A percentile compares a stretch with the other conserved stretches of the same genome.
Conservation (phyloP, 768 basidiomycete genomes). For the Galerina sulciceps region DNA sequence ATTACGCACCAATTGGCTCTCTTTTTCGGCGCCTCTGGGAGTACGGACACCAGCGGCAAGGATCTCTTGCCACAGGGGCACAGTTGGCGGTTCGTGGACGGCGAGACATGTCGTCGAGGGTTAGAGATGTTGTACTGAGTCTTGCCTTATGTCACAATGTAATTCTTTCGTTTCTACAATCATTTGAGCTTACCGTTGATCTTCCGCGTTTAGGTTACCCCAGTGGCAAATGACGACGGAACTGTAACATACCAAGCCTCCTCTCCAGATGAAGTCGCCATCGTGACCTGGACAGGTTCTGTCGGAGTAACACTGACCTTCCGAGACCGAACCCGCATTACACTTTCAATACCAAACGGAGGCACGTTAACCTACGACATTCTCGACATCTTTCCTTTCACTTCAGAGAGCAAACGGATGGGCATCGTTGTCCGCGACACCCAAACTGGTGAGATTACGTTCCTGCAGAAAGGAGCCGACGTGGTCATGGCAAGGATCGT, state of each 20-base stretch:
- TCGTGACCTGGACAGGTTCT: conserved; percentile 96
- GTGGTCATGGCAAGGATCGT: conserved; percentile 98
- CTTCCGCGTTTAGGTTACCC: conserved; percentile 73
- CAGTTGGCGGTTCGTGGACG: conserved; percentile 87
- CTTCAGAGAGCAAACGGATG: conserved; percentile 99
- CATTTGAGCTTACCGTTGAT: not conserved
- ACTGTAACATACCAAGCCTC: conserved; percentile 97
- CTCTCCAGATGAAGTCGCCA: conserved; percentile 98
- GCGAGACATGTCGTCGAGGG: conserved; percentile 92
- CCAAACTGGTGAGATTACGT: conserved; percentile 77
- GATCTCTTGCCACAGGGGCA: conserved; percentile 73
- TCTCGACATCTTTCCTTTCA: conserved; percentile 96
- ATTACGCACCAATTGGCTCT: conserved; percentile 89
- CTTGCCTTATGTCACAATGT: conserved; percentile 97
- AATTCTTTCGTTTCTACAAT: conserved; percentile 3
- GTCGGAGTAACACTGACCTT: conserved; percentile 88
- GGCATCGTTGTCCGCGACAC: conserved; percentile 91
- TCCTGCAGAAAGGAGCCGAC: conserved; percentile 97
- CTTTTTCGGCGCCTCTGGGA: conserved; percentile 75
- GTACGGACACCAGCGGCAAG: conserved; percentile 51
- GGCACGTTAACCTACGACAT: conserved; percentile 75
- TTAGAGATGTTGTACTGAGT: conserved; percentile 91
- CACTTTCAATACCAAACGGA: conserved; percentile 69
- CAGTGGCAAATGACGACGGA: conserved; percentile 93
- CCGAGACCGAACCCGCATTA: conserved; percentile 91